Evolutionary conservation across 2,329 filamentous ascomycete genomes (phyloP).

Genomic region (Periconia digitata): DNA sequence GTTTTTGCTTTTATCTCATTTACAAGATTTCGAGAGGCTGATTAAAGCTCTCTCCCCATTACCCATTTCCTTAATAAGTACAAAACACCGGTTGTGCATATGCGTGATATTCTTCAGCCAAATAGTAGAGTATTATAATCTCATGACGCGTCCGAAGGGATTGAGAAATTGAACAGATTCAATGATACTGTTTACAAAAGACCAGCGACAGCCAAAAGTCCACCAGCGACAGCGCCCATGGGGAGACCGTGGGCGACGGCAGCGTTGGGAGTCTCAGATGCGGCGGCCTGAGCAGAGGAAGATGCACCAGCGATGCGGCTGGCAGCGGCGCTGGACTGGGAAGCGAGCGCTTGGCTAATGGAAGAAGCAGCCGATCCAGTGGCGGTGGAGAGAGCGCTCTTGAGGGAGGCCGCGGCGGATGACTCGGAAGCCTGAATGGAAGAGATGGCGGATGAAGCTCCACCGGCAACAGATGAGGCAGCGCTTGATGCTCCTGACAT

Average conservation of each 20-base stretch:
- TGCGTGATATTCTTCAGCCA: too few species aligned
- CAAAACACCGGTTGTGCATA: too few species aligned
- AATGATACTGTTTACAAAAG: constrained; percentile 38
- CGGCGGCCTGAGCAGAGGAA: constrained; percentile 7
- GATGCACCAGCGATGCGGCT: constrained; percentile 8
- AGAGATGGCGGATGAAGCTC: background rate
- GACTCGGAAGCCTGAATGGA: constrained; percentile 6
- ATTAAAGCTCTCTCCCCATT: too few species aligned
- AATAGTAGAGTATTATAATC: background rate
- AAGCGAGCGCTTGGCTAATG: constrained; percentile 7
- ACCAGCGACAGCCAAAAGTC: constrained; percentile 32
- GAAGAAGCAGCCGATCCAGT: constrained; percentile 11
- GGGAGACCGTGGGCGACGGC: constrained; percentile 28
- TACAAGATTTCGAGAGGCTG: too few species aligned
- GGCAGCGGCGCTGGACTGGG: constrained; percentile 1
- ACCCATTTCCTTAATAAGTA: too few species aligned
- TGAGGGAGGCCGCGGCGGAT: constrained; percentile 5
- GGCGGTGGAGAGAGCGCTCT: constrained; percentile 3
- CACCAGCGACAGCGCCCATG: constrained; percentile 35
- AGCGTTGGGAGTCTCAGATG: constrained; percentile 14
- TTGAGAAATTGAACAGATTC: too few species aligned
- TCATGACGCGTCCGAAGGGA: background rate
- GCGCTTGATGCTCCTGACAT: background rate
- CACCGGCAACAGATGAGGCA: too few species aligned
- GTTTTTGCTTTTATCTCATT: too few species aligned